These are phyloP conservation scores for Linnemannia schmuckeri DNA, from an alignment of 192 early-diverging fungal genomes.

Conservation along the genomic window DNA sequence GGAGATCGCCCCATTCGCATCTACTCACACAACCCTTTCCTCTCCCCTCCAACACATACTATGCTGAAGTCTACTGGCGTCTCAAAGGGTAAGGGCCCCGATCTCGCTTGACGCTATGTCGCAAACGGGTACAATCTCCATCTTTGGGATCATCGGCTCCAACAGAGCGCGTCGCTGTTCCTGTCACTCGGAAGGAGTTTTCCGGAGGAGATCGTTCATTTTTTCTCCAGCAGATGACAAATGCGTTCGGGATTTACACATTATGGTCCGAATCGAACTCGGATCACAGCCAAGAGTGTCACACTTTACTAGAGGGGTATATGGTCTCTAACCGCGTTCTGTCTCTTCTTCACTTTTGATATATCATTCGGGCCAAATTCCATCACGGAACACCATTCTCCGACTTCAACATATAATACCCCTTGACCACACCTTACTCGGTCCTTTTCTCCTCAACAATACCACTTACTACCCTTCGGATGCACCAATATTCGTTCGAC, in stretches of 20 bases:
- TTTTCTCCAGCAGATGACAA: not conserved
- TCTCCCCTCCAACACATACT: not conserved
- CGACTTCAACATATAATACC: not conserved
- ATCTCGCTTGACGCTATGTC: not conserved
- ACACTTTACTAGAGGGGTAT: not conserved
- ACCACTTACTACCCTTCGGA: not conserved
- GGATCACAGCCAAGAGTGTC: not conserved
- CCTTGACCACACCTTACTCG: not conserved
- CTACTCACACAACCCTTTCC: not conserved
- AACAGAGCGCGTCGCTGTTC: not conserved
- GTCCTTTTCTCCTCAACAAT: not conserved
- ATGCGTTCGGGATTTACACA: not conserved
- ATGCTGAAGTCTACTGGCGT: constrained; percentile 26
- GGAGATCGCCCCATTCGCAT: not conserved
- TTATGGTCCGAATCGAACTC: not conserved
- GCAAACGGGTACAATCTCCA: not conserved
- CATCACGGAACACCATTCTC: not conserved
- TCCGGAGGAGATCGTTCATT: not conserved
- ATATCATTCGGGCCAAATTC: not conserved
- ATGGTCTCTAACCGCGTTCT: not conserved
- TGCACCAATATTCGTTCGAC: not conserved
- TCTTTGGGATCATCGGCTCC: not conserved
- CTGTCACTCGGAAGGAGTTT: not conserved
- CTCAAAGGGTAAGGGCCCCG: constrained; percentile 25
- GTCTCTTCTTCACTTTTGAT: not conserved